Evolutionary conservation across 2,329 filamentous ascomycete species (phyloP), one percentile per base, ranked within the genome.

Genomic region (Chrysoporthe austroafricana): DNA sequence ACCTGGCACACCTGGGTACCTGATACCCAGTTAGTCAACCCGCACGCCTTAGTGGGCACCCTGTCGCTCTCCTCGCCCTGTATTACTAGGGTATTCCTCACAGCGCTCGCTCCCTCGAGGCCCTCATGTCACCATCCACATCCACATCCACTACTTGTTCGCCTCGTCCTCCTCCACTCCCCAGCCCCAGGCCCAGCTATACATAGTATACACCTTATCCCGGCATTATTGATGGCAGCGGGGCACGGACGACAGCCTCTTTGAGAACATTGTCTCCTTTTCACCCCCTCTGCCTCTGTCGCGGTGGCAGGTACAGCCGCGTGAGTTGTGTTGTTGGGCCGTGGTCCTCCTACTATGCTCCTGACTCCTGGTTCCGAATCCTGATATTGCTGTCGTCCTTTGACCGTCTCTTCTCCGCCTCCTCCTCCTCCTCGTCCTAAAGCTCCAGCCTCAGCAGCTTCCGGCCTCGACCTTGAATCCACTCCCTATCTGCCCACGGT

Each of bases 381-480:
- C 48, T 32, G 34, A 5, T 43, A 8, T 36, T 57, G 54, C 8
- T 57, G 36, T 11, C 36, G 43, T 61, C 44, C 59, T 43, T 61
- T 61, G 59, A 61, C 59, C 59, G 59, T 61, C 42, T 61, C 59
- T 61, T 48, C 26, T 48, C 3, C 59, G 14, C 50, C 11, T 32
- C 50, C 16, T 54, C 50, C 26, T 54, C 50, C 21, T 52, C 11
- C 1, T 34, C 50, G 4, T 46, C 44, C 13, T 13, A 32, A 57
- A 57, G 54, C 34, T 39, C 21, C 54, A 16, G 54, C 54, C 52
- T 21, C 32, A 54, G 61, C 61, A 63, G 50, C 61, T 52, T 52
- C 46, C 56, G 52, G 44, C 52, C 9, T 42, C 34, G 52, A 14
- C 54, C 43, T 46, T 6, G 3, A 62, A 54, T 57, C 50, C 48